phyloP scores from a whole-genome alignment of 2,329 filamentous ascomycete genomes.

The Fusarium nodosum region DNA sequence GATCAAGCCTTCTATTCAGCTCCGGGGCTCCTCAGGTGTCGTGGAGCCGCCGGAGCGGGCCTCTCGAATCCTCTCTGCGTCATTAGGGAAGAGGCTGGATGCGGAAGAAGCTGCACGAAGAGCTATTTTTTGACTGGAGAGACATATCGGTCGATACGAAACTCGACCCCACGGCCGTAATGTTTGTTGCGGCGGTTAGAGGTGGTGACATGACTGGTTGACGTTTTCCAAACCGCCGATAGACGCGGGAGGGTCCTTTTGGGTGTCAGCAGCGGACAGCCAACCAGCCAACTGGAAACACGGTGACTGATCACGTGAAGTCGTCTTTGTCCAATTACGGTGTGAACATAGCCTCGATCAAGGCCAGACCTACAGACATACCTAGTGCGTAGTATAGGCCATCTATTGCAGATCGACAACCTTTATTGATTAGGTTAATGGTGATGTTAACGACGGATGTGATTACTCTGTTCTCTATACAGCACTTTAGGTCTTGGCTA shows the following conservation, averaged over 20 bases:
- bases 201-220: constrained; percentile 45
- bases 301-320: constrained; percentile 29
- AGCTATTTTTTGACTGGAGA: constrained; percentile 34
- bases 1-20: constrained; percentile 44
- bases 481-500: constrained; percentile 17
- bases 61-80: constrained; percentile 26
- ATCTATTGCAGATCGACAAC: constrained; percentile 28
- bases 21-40: constrained; percentile 19
- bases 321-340: constrained; percentile 22
- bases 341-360: constrained; percentile 33
- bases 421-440: constrained; percentile 22
- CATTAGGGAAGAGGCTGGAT: constrained; percentile 28
- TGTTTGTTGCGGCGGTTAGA: constrained; percentile 47
- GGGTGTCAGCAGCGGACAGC: constrained; percentile 33
- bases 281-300: constrained; percentile 36
- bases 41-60: constrained; percentile 41
- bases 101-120: constrained; percentile 25
- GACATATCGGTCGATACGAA: constrained; percentile 30
- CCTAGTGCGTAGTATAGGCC: constrained; percentile 9
- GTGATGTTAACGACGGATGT: constrained; percentile 15
- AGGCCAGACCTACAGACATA: constrained; percentile 8
- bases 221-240: constrained; percentile 36
- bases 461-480: constrained; percentile 11
- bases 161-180: constrained; percentile 32
- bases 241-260: constrained; percentile 35